Evolutionary conservation across 2,329 filamentous ascomycete species (phyloP).

Genomic region (Neonectria coccinea): DNA sequence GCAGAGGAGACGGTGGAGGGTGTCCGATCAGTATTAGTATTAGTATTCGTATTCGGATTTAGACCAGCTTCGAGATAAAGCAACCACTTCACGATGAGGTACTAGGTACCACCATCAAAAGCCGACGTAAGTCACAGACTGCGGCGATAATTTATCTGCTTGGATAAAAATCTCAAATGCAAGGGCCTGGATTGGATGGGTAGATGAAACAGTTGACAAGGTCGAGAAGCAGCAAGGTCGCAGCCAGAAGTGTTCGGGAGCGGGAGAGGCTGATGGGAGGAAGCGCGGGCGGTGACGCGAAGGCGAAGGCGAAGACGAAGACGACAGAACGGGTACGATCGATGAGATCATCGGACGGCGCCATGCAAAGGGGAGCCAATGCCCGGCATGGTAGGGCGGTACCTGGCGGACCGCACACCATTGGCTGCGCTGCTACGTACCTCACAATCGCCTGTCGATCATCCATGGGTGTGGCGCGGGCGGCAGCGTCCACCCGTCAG

Average conservation of each 20-base stretch:
- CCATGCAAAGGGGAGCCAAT: slow-evolving; percentile 5
- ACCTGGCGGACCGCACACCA: slow-evolving; percentile 11
- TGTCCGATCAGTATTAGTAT: slow-evolving; percentile 29
- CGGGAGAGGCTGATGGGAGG: neutral
- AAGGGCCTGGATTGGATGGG: slow-evolving; percentile 5
- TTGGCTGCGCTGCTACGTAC: slow-evolving; percentile 10
- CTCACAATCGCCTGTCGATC: slow-evolving; percentile 13
- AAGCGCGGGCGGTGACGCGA: neutral
- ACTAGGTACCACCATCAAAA: neutral
- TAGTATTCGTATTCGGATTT: slow-evolving; percentile 39
- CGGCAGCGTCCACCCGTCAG: slow-evolving; percentile 26
- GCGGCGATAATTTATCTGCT: neutral
- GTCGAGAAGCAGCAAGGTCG: neutral
- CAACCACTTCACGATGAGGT: neutral
- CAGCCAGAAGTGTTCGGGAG: neutral
- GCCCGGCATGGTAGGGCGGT: slow-evolving; percentile 13
- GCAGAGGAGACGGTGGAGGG: slow-evolving; percentile 11
- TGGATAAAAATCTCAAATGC: slow-evolving; percentile 15
- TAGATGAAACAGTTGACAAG: slow-evolving; percentile 13
- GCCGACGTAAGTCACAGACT: neutral
- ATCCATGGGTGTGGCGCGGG: slow-evolving; percentile 6
- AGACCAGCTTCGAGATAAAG: neutral
- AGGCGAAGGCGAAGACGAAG: slow-evolving; percentile 30
- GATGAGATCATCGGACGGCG: slow-evolving; percentile 29
- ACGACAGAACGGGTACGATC: slow-evolving; percentile 23